Base-by-base conservation (phyloP, 129 eudicot genomes). In the Pittosporum tobira region DNA sequence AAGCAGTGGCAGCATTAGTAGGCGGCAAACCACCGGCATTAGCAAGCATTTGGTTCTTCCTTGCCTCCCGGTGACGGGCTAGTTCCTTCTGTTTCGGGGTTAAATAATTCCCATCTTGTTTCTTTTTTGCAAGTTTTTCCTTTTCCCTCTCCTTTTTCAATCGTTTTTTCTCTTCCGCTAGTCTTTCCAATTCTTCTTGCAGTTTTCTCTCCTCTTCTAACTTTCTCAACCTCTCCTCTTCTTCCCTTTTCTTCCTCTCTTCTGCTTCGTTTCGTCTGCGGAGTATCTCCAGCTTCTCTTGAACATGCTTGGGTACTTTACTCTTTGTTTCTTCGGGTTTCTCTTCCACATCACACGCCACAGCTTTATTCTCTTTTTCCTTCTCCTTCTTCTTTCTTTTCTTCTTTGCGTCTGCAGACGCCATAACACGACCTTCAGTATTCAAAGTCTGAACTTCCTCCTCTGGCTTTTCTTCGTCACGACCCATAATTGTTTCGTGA, bases 361-460 rank as follows among this genome's bases (percentile, higher is more conserved):
- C 88, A 40, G 87, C 91, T 80, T 82, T 82, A 68, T 82, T 82
- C 74, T 87, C 88, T 71, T 87, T 87, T 50, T 87, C 98, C 68
- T 90, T 90, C 21, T 86, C 98, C 77, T 90, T 90, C 73, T 90
- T 90, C 82, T 90, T 90, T 69, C 80, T 80, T 82, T 82, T 85
- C 81, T 85, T 89, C 79, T 85, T 89, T 38, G 88, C 77, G 4
- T 86, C 84, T 37, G 77, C 88, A 63, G 97, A 60, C 63, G 76
- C 88, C 47, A 63, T 76, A 53, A 65, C 73, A 6, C 75, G 95
- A 51, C 61, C 91, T 46, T 69, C 94, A 19, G n/a, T n/a, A n/a
- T n/a, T 71, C 83, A 59, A 61, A 20, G 63, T 31, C 64, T 58
- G 82, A 62, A 49, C 83, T 48, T 75, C 77, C 57, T 75, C 86